Evolutionary conservation across 371 early-diverging fungal species (phyloP).

Genomic region (Mycotypha africana): DNA sequence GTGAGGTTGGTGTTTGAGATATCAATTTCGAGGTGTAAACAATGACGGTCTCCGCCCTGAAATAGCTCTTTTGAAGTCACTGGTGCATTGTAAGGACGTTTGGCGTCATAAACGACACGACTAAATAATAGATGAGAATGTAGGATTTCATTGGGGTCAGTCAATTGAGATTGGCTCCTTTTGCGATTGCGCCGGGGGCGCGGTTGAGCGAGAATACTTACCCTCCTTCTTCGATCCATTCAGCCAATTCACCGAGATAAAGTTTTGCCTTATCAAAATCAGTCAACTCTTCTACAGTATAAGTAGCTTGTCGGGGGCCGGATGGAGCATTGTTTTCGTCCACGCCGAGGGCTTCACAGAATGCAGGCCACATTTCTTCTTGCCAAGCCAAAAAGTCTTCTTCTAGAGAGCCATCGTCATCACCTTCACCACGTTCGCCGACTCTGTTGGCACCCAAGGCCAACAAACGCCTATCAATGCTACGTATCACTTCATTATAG

Average conservation of each 20-base stretch:
- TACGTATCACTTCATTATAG: constrained; percentile 79
- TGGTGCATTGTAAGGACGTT: constrained; percentile 74
- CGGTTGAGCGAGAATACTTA: constrained; percentile 6
- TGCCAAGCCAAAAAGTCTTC: constrained; percentile 95
- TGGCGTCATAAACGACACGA: constrained; percentile 59
- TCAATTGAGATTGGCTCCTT: too few species aligned
- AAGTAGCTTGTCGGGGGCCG: constrained; percentile 41
- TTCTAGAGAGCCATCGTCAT: constrained; percentile 93
- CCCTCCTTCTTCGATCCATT: constrained; percentile 21
- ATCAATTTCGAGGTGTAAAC: constrained; percentile 92
- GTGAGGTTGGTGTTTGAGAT: constrained; percentile 68
- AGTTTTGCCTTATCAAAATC: constrained; percentile 32
- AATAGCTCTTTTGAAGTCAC: constrained; percentile 66
- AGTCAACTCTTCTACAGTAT: constrained; percentile 36
- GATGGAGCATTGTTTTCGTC: constrained; percentile 41
- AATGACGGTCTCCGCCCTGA: constrained; percentile 66
- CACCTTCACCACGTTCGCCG: constrained; percentile 88
- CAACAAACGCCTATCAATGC: constrained; percentile 57
- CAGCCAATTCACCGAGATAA: constrained; percentile 58
- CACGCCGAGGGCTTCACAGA: constrained; percentile 71
- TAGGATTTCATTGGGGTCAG: not conserved
- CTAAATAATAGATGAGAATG: constrained; percentile 11
- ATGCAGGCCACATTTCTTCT: constrained; percentile 72
- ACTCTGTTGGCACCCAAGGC: constrained; percentile 75
- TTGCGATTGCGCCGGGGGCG: too few species aligned